Percentiles rank a stretch among this genome's conserved stretches.
Evolutionary conservation across 1,139 yeast species (phyloP).

Genomic region (Magnusiomyces tetraspermus): DNA sequence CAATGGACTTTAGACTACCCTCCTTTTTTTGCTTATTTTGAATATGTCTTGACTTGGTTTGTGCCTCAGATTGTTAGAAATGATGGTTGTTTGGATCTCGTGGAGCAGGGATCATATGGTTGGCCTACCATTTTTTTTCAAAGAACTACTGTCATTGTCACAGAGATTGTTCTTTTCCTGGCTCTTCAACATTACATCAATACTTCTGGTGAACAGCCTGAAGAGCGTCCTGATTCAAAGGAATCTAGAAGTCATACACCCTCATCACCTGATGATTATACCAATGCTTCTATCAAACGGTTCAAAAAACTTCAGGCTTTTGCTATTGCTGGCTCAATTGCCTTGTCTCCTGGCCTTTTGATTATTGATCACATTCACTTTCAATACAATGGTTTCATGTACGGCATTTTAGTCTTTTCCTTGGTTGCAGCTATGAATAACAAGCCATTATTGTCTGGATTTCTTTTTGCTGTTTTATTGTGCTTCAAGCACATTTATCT

Average conservation of each 20-base stretch:
- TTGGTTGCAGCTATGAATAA: conserved; percentile 59
- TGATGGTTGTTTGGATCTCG: conserved; percentile 76
- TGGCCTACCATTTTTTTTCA: conserved; percentile 75
- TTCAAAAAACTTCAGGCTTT: conserved; percentile 39
- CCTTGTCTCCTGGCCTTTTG: conserved; percentile 78
- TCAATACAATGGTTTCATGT: conserved; percentile 90
- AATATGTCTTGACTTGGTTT: conserved; percentile 62
- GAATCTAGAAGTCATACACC: conserved; percentile 11
- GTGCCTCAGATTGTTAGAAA: conserved; percentile 52
- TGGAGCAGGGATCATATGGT: conserved; percentile 57
- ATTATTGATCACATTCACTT: conserved; percentile 90
- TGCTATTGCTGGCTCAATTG: conserved; percentile 75
- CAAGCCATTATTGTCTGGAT: conserved; percentile 54
- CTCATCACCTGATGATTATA: neutral
- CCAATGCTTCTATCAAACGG: conserved; percentile 4
- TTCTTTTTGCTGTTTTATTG: conserved; percentile 62
- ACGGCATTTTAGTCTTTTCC: conserved; percentile 69
- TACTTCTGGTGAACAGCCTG: conserved; percentile 37
- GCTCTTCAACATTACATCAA: conserved; percentile 66
- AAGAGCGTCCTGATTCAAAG: conserved; percentile 7
- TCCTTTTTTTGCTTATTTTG: conserved; percentile 94
- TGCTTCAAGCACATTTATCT: conserved; percentile 93
- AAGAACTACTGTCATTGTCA: conserved; percentile 64
- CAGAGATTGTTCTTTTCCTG: conserved; percentile 62
- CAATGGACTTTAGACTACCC: conserved; percentile 98